These are phyloP conservation scores for Gossypioides kirkii DNA, from an alignment of 345 rosid species.

Conservation along the genomic window DNA sequence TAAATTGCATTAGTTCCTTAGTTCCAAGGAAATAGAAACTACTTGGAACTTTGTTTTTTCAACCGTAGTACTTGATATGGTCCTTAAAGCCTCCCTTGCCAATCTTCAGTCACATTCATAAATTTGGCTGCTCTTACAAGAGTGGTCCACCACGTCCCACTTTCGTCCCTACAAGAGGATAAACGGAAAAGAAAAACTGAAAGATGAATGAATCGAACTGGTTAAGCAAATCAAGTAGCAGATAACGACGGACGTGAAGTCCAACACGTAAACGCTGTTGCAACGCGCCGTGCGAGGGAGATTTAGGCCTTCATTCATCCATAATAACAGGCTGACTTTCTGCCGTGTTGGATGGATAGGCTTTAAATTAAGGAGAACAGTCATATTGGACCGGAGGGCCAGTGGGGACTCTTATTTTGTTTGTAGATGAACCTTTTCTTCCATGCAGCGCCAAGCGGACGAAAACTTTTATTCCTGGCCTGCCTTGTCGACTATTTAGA, in stretches of 20 bases:
- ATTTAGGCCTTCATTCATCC: neutral
- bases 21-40: neutral
- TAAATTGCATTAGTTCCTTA: neutral
- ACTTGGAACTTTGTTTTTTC: neutral
- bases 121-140: neutral
- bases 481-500: slow-evolving; percentile 14
- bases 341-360: slow-evolving; percentile 36
- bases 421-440: neutral
- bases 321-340: slow-evolving; percentile 1
- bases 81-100: neutral
- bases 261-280: slow-evolving; percentile 7
- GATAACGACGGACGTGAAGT: neutral
- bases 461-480: neutral
- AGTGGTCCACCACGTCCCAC: slow-evolving; percentile 11
- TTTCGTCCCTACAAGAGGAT: neutral
- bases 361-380: slow-evolving; percentile 1
- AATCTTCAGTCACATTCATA: neutral
- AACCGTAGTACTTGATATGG: neutral
- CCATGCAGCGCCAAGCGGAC: neutral
- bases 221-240: neutral
- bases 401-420: slow-evolving; percentile 21
- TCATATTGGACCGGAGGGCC: slow-evolving; percentile 13
- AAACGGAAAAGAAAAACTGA: neutral
- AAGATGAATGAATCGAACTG: neutral
- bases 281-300: neutral